Conservation (phyloP, 225 moss, liverwort and hornwort species). For the Sphagnum tenellum region DNA sequence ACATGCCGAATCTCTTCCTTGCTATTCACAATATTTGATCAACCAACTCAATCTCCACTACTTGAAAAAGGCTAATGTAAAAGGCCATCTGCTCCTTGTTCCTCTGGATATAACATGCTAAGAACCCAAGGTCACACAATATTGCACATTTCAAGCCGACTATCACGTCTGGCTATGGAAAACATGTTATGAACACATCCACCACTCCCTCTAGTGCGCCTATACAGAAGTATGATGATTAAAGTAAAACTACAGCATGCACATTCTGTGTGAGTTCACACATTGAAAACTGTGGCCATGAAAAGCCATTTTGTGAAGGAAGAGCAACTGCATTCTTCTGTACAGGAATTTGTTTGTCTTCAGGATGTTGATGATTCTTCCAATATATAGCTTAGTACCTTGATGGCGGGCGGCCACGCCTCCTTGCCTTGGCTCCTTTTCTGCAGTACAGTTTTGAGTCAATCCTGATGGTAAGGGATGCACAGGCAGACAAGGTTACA, state of each 20-base stretch:
- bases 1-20: constrained; percentile 31
- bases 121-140: constrained; percentile 33
- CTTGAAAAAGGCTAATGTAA: constrained; percentile 16
- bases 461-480: background rate
- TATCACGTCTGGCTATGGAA: constrained; percentile 18
- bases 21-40: constrained; percentile 39
- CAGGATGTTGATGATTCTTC: constrained; percentile 29
- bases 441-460: constrained; percentile 14
- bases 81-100: constrained; percentile 10
- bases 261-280: constrained; percentile 24
- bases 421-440: constrained; percentile 44
- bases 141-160: constrained; percentile 21
- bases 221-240: constrained; percentile 17
- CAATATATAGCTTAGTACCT: constrained; percentile 26
- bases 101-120: constrained; percentile 8
- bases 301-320: constrained; percentile 20
- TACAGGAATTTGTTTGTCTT: constrained; percentile 56
- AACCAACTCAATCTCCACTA: constrained; percentile 31
- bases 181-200: constrained; percentile 49
- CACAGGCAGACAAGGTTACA: background rate
- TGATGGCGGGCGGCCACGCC: constrained; percentile 40
- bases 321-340: constrained; percentile 33
- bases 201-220: constrained; percentile 31
- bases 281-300: constrained; percentile 46
- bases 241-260: constrained; percentile 37